A percentile compares a stretch with the other conserved stretches of the same genome.
These are phyloP conservation scores for Amesomyces nigricolor DNA, from an alignment of 2,329 filamentous ascomycete species.

Conservation along the genomic window DNA sequence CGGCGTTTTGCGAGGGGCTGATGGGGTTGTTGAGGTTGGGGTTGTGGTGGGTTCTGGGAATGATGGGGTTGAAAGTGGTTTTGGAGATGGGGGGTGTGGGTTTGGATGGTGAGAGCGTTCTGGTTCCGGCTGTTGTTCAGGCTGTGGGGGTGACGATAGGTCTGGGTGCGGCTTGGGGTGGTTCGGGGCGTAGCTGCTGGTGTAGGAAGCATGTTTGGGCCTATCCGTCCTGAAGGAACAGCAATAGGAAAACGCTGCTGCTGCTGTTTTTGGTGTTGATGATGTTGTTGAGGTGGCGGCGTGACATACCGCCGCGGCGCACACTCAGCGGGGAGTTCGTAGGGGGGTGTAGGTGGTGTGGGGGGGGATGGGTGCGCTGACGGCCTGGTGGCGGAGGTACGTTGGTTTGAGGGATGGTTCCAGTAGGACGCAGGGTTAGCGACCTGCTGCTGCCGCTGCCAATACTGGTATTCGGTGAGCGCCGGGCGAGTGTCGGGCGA, in stretches of 20 bases:
- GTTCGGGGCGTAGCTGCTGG: constrained; percentile 3
- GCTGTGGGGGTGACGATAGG: background rate
- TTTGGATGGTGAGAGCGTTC: background rate
- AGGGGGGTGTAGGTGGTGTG: background rate
- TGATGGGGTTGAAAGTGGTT: background rate
- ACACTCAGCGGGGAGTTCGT: constrained; percentile 8
- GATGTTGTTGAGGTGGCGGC: constrained; percentile 12
- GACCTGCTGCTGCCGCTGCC: constrained; percentile 16
- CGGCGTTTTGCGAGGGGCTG: constrained; percentile 47
- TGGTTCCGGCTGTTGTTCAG: constrained; percentile 11
- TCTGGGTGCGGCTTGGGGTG: background rate
- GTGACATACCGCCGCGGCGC: background rate
- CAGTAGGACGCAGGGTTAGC: constrained; percentile 19
- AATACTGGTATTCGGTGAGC: constrained; percentile 12
- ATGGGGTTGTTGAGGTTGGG: constrained; percentile 23
- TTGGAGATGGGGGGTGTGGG: background rate
- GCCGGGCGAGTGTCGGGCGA: constrained; percentile 24
- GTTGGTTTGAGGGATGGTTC: constrained; percentile 6
- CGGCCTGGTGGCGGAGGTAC: background rate
- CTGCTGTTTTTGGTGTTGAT: constrained; percentile 3
- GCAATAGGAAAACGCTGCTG: background rate
- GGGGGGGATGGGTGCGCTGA: background rate
- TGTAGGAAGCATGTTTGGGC: background rate
- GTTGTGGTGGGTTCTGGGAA: background rate
- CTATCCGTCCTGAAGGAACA: background rate